Evolutionary conservation across 441 rosid species (phyloP), one percentile per base, ranked within the genome.

Genomic region (Corymbia citriodora): DNA sequence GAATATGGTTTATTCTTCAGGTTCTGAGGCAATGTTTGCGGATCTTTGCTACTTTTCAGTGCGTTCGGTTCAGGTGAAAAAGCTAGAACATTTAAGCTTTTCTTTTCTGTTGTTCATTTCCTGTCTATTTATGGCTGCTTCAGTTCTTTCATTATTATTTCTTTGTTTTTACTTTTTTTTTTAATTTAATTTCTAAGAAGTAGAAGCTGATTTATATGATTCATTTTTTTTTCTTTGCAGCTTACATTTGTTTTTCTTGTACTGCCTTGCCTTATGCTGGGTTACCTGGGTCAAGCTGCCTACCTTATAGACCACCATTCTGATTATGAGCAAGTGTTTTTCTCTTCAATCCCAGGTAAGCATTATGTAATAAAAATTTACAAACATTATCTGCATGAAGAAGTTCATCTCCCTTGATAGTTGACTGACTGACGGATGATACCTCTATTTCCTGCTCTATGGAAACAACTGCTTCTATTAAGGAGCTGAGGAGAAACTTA

Each of bases 1-100:
- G 85, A 55, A 92, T 89, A 72, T 89, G 89, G 87, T 68, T 57
- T 89, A 49, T 90, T 61, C 90, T 94, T 90, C 93, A 98, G 99
- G 99, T 89, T 97, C 99, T 55, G 99, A 98, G 94, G 99, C 99
- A 90, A 96, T 98, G 96, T 98, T 97, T 94, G 99, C 99, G 90
- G 99, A 98, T 95, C 99, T 98, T 94, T 98, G 99, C 95, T 98
- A 98, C 92, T 97, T 98, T 91, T 95, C 99, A 57, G 99, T 97
- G 89, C 96, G 96, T 92, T 98, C 99, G 55, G 96, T 98, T 90
- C 99, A 97, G 99, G 99, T 98, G 94, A 93, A 91, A 89, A 89
- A 89, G 88, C 91, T 40, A 88, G 31, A 86, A 65, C 45, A 33
- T 81, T 45, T 40, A 79, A 79, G 27, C 52, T 40, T 79, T 79